Evolutionary conservation across 2,329 filamentous ascomycete genomes (phyloP), one percentile per base, ranked within the genome.

Genomic region (Elsinoe fawcettii): DNA sequence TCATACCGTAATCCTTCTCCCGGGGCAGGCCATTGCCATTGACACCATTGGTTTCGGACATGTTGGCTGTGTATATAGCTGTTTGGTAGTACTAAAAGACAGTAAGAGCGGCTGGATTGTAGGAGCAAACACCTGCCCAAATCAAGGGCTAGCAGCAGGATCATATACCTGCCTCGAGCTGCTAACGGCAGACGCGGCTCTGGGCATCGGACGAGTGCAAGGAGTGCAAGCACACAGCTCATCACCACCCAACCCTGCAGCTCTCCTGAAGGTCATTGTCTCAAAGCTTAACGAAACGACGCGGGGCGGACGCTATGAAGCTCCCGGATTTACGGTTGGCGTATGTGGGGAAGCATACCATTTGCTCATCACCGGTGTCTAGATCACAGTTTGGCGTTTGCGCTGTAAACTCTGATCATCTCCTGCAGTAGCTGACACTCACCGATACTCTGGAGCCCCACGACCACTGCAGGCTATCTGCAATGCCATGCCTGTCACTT

Each of bases 191-290:
- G 16, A n/a, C 49, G 49, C 49, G 49, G 49, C 49, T 53, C 49
- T 53, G 18, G 49, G 49, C 49, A 53, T 53, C 49, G 49, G 49
- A 53, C 49, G 49, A 53, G 49, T 36, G 49, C 32, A 9, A 53
- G 32, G 20, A 14, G 27, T 11, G 46, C 46, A 32, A 51, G 27
- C 5, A 16, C 25, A 51, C 23, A 39, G 30, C 27, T n/a, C 30
- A 11, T 49, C 32, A 34, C 32, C 32, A 53, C 16, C 18, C 49
- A 53, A 20, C 25, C 46, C 14, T 34, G 18, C 30, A 36, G 20
- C 32, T 14, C 30, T 39, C 49, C 30, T 25, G 20, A 18, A 25
- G 32, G 30, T 39, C n/a, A 25, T 9, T 53, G 49, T 53, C 49
- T 53, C 49, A 53, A 23, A 53, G 49, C 49, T 36, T 37, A 53